These are phyloP conservation scores for Jaenimonas drosophilae DNA, from an alignment of 208 protist species.

Conservation along the genomic window DNA sequence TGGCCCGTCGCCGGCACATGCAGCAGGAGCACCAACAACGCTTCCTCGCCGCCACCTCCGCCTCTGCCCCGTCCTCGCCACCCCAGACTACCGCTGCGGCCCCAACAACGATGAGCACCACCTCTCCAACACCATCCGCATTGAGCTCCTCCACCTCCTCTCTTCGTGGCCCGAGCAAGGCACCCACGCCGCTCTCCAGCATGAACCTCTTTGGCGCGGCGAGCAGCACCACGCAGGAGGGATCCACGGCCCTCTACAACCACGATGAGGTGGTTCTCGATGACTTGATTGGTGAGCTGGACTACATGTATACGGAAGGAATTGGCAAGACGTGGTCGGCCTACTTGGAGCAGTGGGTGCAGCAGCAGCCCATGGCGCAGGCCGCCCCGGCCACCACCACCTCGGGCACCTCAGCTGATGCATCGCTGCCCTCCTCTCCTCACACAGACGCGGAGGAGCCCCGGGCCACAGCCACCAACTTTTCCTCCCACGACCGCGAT, in stretches of 20 bases:
- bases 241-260: not conserved
- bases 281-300: constrained; percentile 46
- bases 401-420: not conserved
- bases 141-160: not conserved
- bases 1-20: no score
- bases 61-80: constrained; percentile 7
- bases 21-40: no score
- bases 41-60: not conserved
- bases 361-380: not conserved
- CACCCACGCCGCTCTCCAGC: not conserved
- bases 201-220: no score
- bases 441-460: not conserved
- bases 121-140: constrained; percentile 2
- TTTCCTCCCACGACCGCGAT: not conserved
- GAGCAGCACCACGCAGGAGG: not conserved
- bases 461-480: not conserved
- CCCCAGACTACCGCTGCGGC: constrained; percentile 12
- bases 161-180: not conserved
- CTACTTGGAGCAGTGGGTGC: constrained; percentile 31
- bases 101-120: constrained; percentile 1
- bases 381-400: not conserved
- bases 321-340: constrained; percentile 41
- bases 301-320: constrained; percentile 34
- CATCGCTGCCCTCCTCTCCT: not conserved
- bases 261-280: constrained; percentile 15